Conservation (phyloP, 768 basidiomycete genomes). For the Mycena haematopus region DNA sequence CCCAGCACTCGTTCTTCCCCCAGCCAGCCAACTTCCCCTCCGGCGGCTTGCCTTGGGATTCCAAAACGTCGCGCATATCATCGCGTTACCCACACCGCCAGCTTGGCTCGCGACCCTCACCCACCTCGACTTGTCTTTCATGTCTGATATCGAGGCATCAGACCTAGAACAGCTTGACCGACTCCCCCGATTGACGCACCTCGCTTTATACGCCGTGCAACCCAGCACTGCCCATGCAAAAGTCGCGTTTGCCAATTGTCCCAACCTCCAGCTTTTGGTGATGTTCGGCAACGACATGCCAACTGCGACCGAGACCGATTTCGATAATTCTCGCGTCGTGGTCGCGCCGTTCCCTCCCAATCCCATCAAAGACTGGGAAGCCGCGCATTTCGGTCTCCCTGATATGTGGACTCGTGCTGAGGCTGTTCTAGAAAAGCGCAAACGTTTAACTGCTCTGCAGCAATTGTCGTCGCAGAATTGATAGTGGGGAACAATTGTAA, state of each 20-base stretch:
- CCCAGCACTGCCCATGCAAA: not conserved
- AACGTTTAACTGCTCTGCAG: not conserved
- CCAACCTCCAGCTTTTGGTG: conserved; percentile 1
- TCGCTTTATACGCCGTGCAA: not conserved
- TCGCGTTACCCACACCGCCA: not conserved
- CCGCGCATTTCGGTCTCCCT: not conserved
- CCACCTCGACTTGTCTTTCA: conserved; percentile 7
- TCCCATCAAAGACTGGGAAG: conserved; percentile 7
- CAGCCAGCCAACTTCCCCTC: not conserved
- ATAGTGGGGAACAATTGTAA: too few relatives aligned
- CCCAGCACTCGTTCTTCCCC: not conserved
- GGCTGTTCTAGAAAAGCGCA: not conserved
- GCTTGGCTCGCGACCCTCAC: conserved; percentile 2
- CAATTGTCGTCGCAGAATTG: too few relatives aligned
- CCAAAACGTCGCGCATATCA: not conserved
- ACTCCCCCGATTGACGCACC: conserved; percentile 15
- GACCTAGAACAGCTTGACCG: not conserved
- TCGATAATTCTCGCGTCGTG: not conserved
- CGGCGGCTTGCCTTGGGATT: not conserved
- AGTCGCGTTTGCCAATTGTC: not conserved
- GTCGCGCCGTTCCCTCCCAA: not conserved
- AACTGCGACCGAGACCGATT: not conserved
- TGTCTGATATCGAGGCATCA: not conserved
- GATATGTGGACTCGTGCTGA: conserved; percentile 15
- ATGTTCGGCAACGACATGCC: not conserved